Conservation (phyloP, 2,329 filamentous ascomycete species). For the Sphaceloma murrayae region DNA sequence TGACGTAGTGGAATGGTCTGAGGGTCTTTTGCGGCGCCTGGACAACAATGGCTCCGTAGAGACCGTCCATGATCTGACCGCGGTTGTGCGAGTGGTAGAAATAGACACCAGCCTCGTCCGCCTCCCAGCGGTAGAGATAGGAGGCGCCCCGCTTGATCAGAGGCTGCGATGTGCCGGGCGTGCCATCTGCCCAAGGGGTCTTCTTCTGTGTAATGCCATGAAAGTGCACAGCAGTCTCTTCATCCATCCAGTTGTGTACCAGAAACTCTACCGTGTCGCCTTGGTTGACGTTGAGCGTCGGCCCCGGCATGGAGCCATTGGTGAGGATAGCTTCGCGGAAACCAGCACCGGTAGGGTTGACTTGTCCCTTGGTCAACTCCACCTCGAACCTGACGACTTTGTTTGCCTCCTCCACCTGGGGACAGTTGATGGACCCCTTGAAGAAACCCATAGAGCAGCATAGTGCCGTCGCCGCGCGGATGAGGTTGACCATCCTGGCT, state of each 20-base stretch:
- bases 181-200: slow-evolving; percentile 53
- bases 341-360: slow-evolving; percentile 26
- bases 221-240: slow-evolving; percentile 25
- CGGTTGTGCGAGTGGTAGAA: slow-evolving; percentile 37
- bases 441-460: slow-evolving; percentile 13
- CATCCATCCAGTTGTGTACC: slow-evolving; percentile 25
- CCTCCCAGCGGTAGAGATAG: slow-evolving; percentile 48
- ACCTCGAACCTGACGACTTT: slow-evolving; percentile 17
- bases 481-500: slow-evolving; percentile 13
- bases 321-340: slow-evolving; percentile 28
- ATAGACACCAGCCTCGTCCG: slow-evolving; percentile 44
- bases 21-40: slow-evolving; percentile 27
- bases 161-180: slow-evolving; percentile 47
- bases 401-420: slow-evolving; percentile 18
- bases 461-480: slow-evolving; percentile 6
- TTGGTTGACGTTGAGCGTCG: slow-evolving; percentile 22
- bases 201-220: slow-evolving; percentile 40
- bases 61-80: slow-evolving; percentile 50
- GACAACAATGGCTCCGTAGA: slow-evolving; percentile 49
- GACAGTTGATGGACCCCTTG: slow-evolving; percentile 9
- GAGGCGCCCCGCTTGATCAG: slow-evolving; percentile 41
- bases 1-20: slow-evolving; percentile 45
- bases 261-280: slow-evolving; percentile 20
- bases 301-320: slow-evolving; percentile 29
- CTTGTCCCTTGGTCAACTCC: slow-evolving; percentile 24